Evolutionary conservation across 148 eudicot species (phyloP), one percentile per base, ranked within the genome.

Genomic region (Spergularia marina): DNA sequence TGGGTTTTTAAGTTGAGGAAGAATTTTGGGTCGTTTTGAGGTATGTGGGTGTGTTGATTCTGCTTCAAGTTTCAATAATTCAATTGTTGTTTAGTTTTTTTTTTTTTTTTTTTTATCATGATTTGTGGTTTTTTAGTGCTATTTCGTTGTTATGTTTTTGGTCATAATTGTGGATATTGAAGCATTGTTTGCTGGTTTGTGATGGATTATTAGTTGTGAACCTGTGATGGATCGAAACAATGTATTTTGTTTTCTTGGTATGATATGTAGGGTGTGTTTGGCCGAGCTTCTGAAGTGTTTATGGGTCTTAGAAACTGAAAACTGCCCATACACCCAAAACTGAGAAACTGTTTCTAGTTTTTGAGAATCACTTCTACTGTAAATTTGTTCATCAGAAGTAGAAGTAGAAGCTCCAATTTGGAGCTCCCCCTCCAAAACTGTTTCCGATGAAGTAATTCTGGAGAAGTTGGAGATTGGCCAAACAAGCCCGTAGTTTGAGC

Each of bases 21-120:
- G 36, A 55, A 13, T 56, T 56, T 54, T 12, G 21, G 20, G 56
- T 68, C 74, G 8, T 41, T 71, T 71, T 64, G 51, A 78, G 80
- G 80, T 78, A 63, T 56, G 66, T 44, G 49, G 36, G 36, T 30
- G 8, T 44, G 49, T 16, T 70, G 18, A 23, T 47, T 21, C n/a
- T 30, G 4, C 3, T 53, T 47, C 10, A 39, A 36, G 10, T 59
- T 58, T 44, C 12, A 36, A 49, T 72, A 60, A 18, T 58, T 40
- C 1, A 18, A 6, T 63, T 30, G 1, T 63, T 23, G 0, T 20
- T 39, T 2, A 12, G 6, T 23, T 17, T 16, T 7, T 63, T 30
- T 30, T 20, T 39, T 2, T 4, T 4, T 23, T 17, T 16, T 7
- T 63, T 30, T 30, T 2, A 30, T 61, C 34, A 36, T 11, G 21